Base-by-base conservation (phyloP, 1,139 yeast genomes). In the Hemisphaericaspora subhashii region DNA sequence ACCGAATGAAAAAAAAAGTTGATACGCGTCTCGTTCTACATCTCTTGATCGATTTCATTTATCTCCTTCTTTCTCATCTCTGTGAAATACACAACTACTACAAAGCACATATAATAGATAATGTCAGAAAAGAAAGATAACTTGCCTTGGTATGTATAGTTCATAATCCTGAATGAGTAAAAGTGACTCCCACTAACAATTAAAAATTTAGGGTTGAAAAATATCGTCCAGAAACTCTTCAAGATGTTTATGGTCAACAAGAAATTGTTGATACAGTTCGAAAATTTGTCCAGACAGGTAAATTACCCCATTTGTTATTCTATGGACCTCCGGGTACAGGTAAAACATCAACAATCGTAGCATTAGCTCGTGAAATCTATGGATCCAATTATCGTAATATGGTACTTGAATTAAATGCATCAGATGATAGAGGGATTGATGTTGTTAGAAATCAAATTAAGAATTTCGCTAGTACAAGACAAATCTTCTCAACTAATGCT, bases 291-390 rank as follows among this genome's bases (percentile, higher is more conserved):
- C 77, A 79, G 45, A 86, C 85, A 44, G 92, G 95, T 10, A 79
- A 80, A 52, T 70, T 92, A 36, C 98, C 98, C 2, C 98, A 90
- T 63, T 64, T 90, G 46, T 66, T 90, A 35, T 90, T 92, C 61
- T 90, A 92, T 60, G 98, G 98, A 0, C 98, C 98, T 0, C 98
- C 98, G 17, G 98, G 98, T 18, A 90, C 97, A 0, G 98, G 98
- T 47, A 92, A 92, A 59, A 92, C 98, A 0, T 87, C 96, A 1
- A 90, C 97, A 1, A 86, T 92, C 45, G 77, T 86, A 25, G 98
- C 98, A 0, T 66, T 92, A 43, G 97, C 98, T 1, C 72, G 79
- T 39, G 96, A 90, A 55, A 81, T 92, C n/a, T 92, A 88, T 55
- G 98, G 98, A 1, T 72, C 81, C 31, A 83, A 82, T 54, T 88